Conservation (phyloP, 768 basidiomycete species). For the Amanita polypyramis region DNA sequence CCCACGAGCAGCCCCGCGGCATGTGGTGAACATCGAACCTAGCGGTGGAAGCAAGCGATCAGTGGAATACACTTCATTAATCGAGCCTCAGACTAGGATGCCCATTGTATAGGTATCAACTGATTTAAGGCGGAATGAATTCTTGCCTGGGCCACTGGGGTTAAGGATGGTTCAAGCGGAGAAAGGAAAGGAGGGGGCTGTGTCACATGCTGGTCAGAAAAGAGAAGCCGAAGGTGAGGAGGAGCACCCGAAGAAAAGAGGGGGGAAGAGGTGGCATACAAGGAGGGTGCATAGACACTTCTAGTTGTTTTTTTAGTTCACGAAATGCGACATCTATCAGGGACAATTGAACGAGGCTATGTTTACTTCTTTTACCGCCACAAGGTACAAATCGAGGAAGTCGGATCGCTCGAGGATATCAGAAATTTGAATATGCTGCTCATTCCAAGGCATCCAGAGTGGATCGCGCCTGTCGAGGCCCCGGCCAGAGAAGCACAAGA, state of each 20-base stretch:
- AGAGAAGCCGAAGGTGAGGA: constrained; percentile 13
- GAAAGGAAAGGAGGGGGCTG: no score
- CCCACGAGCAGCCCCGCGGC: constrained; percentile 44
- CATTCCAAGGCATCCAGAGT: constrained; percentile 41
- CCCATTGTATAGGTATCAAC: constrained; percentile 43
- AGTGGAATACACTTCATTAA: no score
- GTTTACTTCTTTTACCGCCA: constrained; percentile 61
- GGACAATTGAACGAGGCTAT: constrained; percentile 49
- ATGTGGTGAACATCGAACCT: constrained; percentile 37
- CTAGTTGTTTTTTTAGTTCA: constrained; percentile 9
- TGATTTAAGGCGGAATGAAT: constrained; percentile 42
- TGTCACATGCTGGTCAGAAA: no score
- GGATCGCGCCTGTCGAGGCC: constrained; percentile 14
- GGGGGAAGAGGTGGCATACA: constrained; percentile 11
- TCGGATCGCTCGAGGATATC: constrained; percentile 45
- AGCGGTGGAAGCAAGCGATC: no score
- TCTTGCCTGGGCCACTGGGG: constrained; percentile 38
- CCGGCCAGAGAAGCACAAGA: constrained; percentile 3
- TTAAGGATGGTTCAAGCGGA: constrained; percentile 33
- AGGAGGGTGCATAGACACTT: background rate
- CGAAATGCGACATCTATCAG: constrained; percentile 21
- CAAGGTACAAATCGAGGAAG: constrained; percentile 41
- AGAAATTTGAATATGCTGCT: constrained; percentile 50
- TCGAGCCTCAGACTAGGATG: constrained; percentile 39
- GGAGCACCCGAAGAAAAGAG: constrained; percentile 13